These are phyloP conservation scores for Kodamaea alishanica DNA, from an alignment of 1,139 yeast genomes.

Conservation along the genomic window DNA sequence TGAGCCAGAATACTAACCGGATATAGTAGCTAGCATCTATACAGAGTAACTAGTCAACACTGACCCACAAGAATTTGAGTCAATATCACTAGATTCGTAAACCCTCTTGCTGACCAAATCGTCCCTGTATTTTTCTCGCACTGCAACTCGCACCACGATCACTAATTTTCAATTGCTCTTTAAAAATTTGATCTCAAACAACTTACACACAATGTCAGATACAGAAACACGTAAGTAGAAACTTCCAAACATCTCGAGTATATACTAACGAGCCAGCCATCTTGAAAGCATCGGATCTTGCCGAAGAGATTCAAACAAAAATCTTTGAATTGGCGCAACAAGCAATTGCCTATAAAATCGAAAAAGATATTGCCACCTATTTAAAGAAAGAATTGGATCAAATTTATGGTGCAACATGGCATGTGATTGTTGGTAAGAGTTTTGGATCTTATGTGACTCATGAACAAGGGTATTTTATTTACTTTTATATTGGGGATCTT, in stretches of 20 bases:
- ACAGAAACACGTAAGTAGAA: constrained; percentile 10
- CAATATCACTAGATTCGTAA: no score
- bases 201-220: not conserved
- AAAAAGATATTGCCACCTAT: constrained; percentile 75
- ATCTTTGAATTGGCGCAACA: constrained; percentile 57
- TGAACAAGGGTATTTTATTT: constrained; percentile 76
- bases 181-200: not conserved
- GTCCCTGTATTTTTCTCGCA: no score
- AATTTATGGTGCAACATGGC: constrained; percentile 84
- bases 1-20: no score
- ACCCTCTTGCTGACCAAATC: no score
- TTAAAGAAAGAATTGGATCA: constrained; percentile 69
- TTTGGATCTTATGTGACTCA: constrained; percentile 95
- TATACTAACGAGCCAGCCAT: constrained; percentile 27
- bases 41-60: no score
- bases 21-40: no score
- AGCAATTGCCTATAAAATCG: constrained; percentile 46
- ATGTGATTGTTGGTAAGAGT: constrained; percentile 87
- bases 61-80: no score
- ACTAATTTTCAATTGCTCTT: no score
- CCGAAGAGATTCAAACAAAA: constrained; percentile 57
- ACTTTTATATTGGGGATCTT: constrained; percentile 75
- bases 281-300: constrained; percentile 46
- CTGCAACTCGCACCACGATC: no score
- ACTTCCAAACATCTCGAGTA: not conserved